Percentiles rank a stretch among this genome's conserved stretches.
Evolutionary conservation across 2,329 filamentous ascomycete genomes (phyloP).

Genomic region (Lasiodiplodia sp.): DNA sequence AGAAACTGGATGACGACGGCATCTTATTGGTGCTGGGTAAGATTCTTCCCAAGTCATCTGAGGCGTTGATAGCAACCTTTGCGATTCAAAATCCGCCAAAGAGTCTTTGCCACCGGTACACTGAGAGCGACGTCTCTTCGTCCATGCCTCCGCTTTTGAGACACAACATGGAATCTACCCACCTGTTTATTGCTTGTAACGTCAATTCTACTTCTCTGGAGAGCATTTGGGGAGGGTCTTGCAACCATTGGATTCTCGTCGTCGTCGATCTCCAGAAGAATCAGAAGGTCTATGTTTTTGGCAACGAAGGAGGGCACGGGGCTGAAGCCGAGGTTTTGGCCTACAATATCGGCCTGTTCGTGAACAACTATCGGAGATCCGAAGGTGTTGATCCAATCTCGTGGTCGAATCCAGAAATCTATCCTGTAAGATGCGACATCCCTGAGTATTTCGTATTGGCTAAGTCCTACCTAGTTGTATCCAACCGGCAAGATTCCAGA

Average conservation of each 20-base stretch:
- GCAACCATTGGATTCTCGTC: background rate
- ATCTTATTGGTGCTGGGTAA: background rate
- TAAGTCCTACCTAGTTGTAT: constrained; percentile 1
- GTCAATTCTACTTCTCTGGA: background rate
- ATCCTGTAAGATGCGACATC: background rate
- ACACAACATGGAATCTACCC: background rate
- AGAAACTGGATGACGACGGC: background rate
- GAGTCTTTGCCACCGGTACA: background rate
- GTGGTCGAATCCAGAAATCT: background rate
- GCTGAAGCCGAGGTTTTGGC: background rate
- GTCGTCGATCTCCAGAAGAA: background rate
- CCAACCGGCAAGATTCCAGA: background rate
- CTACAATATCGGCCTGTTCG: background rate
- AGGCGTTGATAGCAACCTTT: background rate
- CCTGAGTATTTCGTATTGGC: background rate
- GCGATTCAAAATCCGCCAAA: background rate
- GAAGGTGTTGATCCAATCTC: background rate
- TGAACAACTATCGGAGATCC: background rate
- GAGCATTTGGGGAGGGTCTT: background rate
- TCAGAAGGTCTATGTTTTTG: background rate
- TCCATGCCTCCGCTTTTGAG: background rate
- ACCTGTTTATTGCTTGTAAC: background rate
- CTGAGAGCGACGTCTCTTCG: background rate
- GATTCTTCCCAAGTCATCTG: background rate
- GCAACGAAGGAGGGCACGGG: background rate